Percentiles rank a stretch among this genome's conserved stretches.
phyloP scores from a whole-genome alignment of 208 protist species.

The Strigomonas culicis region DNA sequence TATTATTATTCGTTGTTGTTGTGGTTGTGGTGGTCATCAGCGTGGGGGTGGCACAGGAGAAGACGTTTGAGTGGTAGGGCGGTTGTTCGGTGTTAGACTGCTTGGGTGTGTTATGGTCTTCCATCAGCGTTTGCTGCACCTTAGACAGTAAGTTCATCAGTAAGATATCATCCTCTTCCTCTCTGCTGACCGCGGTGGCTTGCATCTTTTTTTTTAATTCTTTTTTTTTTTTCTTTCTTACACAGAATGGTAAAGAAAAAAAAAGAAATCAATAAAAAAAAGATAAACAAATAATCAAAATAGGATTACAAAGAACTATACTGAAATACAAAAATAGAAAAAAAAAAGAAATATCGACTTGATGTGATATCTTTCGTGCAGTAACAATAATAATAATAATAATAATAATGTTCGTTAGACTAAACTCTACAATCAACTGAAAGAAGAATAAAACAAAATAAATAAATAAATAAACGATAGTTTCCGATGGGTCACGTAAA shows the following conservation, averaged over 20 bases:
- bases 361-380: not conserved
- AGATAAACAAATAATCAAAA: not conserved
- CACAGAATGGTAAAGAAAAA: constrained; percentile 1
- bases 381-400: constrained; percentile 8
- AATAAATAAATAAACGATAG: too few relatives aligned
- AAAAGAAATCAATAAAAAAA: not conserved
- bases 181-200: too few relatives aligned
- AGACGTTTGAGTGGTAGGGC: too few relatives aligned
- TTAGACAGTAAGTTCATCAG: not conserved
- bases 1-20: constrained; percentile 2
- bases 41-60: too few relatives aligned
- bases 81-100: too few relatives aligned
- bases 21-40: not conserved
- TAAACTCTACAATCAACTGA: too few relatives aligned
- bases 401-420: not conserved
- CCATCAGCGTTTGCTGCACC: too few relatives aligned
- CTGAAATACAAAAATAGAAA: constrained; percentile 6
- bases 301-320: not conserved
- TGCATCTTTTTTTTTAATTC: constrained; percentile 1
- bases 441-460: too few relatives aligned
- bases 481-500: too few relatives aligned
- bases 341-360: not conserved
- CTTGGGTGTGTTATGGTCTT: too few relatives aligned
- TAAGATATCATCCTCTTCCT: too few relatives aligned
- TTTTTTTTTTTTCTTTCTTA: not conserved